Conservation (phyloP, 202 grass and related monocot genomes). For the Hordeum pubiflorum region DNA sequence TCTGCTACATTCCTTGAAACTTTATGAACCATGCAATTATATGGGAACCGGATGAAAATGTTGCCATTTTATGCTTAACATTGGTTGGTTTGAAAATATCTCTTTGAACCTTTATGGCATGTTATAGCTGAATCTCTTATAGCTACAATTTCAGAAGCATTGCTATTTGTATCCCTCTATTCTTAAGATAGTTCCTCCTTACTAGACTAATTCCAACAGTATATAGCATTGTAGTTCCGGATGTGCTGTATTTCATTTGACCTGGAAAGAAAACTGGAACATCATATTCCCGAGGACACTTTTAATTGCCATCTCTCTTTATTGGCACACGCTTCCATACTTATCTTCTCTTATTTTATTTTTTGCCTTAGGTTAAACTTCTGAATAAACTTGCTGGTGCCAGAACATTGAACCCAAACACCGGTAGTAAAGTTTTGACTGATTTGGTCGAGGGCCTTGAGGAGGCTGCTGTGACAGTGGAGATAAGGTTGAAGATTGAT, state of each 20-base stretch:
- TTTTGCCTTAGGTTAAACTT: constrained; percentile 69
- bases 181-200: background rate
- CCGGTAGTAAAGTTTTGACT: constrained; percentile 70
- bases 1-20: constrained; percentile 13
- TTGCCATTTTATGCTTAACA: background rate
- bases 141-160: background rate
- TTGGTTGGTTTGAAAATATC: background rate
- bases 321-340: background rate
- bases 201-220: background rate
- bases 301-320: background rate
- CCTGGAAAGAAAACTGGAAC: constrained; percentile 4
- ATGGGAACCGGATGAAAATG: background rate
- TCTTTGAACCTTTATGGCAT: background rate
- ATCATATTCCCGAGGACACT: background rate
- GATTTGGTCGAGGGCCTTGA: constrained; percentile 83
- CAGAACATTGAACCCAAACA: constrained; percentile 53
- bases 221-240: background rate
- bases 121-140: constrained; percentile 4
- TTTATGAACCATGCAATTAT: background rate
- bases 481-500: constrained; percentile 96
- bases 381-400: constrained; percentile 88
- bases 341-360: background rate
- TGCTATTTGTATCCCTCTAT: background rate
- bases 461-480: constrained; percentile 57
- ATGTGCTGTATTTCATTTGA: background rate